Base-by-base conservation (phyloP, 176 grass and related monocot species). In the Cenchrus purpureus region DNA sequence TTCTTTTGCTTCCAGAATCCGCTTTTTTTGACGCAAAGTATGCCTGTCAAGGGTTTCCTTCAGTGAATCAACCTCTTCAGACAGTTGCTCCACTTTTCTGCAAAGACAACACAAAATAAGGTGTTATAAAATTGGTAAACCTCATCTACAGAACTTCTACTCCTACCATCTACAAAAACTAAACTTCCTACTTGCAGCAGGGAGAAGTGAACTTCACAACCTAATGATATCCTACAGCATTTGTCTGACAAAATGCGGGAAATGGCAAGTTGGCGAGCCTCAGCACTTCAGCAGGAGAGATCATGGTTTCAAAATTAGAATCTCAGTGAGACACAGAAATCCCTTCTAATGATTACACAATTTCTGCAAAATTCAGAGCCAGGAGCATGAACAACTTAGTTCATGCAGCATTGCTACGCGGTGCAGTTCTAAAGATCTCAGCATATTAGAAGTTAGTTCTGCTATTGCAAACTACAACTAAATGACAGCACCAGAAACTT, bases 51-150 rank as follows among this genome's bases (percentile, higher is more conserved):
- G 88, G 42, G 74, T 92, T 86, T 94, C 94, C 68, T 96, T 91
- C 72, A 99, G 82, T 8, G 94, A 99, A 79, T 96, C 90, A 57
- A 92, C 92, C 71, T 99, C 94, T 90, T 96, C 97, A 10, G 87
- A 85, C 50, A 99, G 49, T 63, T 91, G 90, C 84, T 96, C 97
- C 17, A 99, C 93, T 90, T 99, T 99, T 91, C 97, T 99, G 88
- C 86, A 54, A 84, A 82, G 63, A 62, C 8, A 88, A 6, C 76
- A 76, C n/a, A 63, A 79, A 69, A 73, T 11, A 68, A 56, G 54
- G 34, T 80, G 68, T 89, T 70, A 92, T 55, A 74, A 53, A 34
- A n/a, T 83, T 46, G 62, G 68, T 83, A 87, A 11, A 28, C 3
- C 60, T 29, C 44, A 73, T 52, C 12, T 42, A 63, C 32, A 59